phyloP scores from a whole-genome alignment of 306 rosid species.

The Inga laurina region DNA sequence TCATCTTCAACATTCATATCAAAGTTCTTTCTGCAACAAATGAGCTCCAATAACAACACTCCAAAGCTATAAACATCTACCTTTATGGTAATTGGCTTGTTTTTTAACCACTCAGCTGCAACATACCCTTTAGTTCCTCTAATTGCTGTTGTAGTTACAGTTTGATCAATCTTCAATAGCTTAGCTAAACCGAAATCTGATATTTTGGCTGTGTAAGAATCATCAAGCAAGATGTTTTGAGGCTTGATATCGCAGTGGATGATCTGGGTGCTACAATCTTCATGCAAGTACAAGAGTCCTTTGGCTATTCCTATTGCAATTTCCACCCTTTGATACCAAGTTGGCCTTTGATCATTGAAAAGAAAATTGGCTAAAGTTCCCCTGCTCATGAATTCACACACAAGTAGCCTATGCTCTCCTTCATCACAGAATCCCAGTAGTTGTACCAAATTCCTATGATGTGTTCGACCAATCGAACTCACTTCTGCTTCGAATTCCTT shows the following conservation, averaged over 20 bases:
- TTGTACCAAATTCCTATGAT: slow-evolving; percentile 16
- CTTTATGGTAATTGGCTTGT: background rate
- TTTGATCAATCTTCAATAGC: background rate
- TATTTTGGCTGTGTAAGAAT: background rate
- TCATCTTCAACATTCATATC: background rate
- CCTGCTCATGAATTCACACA: background rate
- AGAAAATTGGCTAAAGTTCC: background rate
- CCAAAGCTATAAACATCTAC: background rate
- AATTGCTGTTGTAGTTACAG: background rate
- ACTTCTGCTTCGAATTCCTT: slow-evolving; percentile 20
- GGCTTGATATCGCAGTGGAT: background rate
- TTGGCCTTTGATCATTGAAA: background rate
- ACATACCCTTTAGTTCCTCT: background rate
- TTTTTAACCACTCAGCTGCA: background rate
- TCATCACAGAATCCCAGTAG: slow-evolving; percentile 22
- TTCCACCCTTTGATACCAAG: background rate
- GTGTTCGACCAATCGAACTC: slow-evolving; percentile 1
- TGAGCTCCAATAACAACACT: background rate
- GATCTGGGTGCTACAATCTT: background rate
- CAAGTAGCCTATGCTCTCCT: slow-evolving; percentile 8
- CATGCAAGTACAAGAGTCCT: background rate
- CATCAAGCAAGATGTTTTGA: background rate
- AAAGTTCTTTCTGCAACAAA: background rate
- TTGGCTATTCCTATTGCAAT: background rate
- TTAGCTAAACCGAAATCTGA: background rate